phyloP scores from a whole-genome alignment of 495 filamentous ascomycete species.

The Penicillium taxi region DNA sequence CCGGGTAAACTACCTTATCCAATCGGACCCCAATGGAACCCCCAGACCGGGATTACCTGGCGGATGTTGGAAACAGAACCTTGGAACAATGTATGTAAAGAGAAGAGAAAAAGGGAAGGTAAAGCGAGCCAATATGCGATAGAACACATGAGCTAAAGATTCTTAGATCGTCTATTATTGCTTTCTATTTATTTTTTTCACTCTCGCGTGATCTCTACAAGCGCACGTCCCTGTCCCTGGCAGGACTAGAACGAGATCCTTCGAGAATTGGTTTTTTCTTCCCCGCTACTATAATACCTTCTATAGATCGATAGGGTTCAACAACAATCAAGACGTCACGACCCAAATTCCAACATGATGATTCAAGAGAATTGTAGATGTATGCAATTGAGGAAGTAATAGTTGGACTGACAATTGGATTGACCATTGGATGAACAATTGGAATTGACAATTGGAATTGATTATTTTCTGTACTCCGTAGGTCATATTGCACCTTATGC shows the following conservation, averaged over 20 bases:
- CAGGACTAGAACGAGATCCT: constrained; percentile 7
- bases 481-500: too few species aligned
- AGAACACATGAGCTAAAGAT: constrained; percentile 5
- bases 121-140: constrained; percentile 12
- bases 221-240: constrained; percentile 23
- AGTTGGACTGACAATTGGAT: too few species aligned
- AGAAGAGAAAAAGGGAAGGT: constrained; percentile 11
- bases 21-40: too few species aligned
- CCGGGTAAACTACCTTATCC: background rate
- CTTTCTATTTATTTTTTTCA: background rate
- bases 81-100: background rate
- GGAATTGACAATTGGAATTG: too few species aligned
- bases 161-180: constrained; percentile 12
- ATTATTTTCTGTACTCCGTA: too few species aligned
- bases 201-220: constrained; percentile 16
- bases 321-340: too few species aligned
- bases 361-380: too few species aligned
- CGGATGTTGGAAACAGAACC: background rate
- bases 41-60: background rate
- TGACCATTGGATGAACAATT: too few species aligned
- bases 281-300: constrained; percentile 3
- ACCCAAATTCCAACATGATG: too few species aligned
- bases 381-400: too few species aligned
- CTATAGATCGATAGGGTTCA: constrained; percentile 1
- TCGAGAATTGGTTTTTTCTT: background rate